These are phyloP conservation scores for Rhodomyrtus tomentosa DNA, from an alignment of 345 rosid species.

Conservation along the genomic window DNA sequence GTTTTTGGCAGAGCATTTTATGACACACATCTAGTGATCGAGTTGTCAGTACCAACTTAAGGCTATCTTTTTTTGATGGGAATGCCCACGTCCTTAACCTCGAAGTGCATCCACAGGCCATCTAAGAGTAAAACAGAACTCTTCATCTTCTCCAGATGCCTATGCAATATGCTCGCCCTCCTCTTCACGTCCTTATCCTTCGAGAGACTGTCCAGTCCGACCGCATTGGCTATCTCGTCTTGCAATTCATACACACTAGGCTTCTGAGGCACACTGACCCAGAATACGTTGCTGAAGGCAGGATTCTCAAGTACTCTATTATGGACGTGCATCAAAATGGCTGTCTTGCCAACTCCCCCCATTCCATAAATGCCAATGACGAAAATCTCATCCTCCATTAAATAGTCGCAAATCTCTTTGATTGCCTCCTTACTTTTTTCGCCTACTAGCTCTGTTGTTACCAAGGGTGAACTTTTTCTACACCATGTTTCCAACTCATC, in stretches of 20 bases:
- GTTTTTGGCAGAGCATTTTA: background rate
- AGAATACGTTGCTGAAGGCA: background rate
- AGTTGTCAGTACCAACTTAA: background rate
- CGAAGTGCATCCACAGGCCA: background rate
- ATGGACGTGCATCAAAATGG: background rate
- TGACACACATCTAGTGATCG: background rate
- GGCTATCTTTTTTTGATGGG: background rate
- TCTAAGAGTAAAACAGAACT: background rate
- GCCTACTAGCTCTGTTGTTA: background rate
- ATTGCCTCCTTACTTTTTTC: background rate
- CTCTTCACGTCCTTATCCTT: background rate
- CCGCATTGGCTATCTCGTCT: background rate
- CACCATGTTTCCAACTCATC: background rate
- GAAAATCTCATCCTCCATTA: background rate
- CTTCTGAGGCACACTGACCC: background rate
- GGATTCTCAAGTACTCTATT: background rate
- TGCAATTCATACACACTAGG: background rate
- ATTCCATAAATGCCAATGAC: background rate
- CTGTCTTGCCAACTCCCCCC: background rate
- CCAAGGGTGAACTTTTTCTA: background rate
- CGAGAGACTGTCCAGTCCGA: background rate
- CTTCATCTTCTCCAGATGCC: background rate
- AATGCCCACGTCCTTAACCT: background rate
- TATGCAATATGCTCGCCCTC: background rate
- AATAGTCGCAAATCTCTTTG: fast-evolving